Evolutionary conservation across 176 grass and related monocot species (phyloP).

Genomic region (Triticum urartu): DNA sequence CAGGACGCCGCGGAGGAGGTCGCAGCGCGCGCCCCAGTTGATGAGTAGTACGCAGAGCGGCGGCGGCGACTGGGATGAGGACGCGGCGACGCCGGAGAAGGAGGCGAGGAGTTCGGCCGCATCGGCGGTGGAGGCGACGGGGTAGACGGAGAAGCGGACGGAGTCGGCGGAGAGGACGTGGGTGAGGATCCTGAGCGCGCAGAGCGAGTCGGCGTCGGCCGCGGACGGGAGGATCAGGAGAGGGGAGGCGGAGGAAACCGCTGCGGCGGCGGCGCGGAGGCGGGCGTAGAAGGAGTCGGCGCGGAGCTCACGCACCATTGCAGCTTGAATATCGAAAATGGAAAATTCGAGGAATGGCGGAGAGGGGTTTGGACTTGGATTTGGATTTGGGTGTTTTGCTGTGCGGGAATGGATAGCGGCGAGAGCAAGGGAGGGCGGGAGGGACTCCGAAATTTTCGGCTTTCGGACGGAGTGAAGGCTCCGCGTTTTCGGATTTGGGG

Average conservation of each 20-base stretch:
- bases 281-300: slow-evolving; percentile 66
- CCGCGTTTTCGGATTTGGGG: slow-evolving; percentile 10
- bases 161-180: slow-evolving; percentile 62
- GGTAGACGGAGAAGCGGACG: slow-evolving; percentile 47
- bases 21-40: slow-evolving; percentile 83
- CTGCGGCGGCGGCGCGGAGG: slow-evolving; percentile 50
- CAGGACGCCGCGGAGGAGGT: slow-evolving; percentile 53
- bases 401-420: not conserved
- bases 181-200: slow-evolving; percentile 57
- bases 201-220: slow-evolving; percentile 81
- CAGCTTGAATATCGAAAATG: not conserved
- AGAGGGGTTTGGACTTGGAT: not conserved
- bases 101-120: slow-evolving; percentile 32
- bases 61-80: slow-evolving; percentile 13
- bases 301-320: slow-evolving; percentile 68
- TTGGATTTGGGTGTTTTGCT: slow-evolving; percentile 17
- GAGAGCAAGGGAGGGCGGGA: not conserved
- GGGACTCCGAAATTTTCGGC: slow-evolving; percentile 14
- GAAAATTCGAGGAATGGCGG: not conserved
- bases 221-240: slow-evolving; percentile 80
- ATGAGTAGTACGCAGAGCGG: slow-evolving; percentile 57
- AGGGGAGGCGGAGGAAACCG: slow-evolving; percentile 43
- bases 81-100: slow-evolving; percentile 28
- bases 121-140: slow-evolving; percentile 52
- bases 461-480: not conserved